Conservation (phyloP, 306 rosid species). For the Fragaria vesca region DNA sequence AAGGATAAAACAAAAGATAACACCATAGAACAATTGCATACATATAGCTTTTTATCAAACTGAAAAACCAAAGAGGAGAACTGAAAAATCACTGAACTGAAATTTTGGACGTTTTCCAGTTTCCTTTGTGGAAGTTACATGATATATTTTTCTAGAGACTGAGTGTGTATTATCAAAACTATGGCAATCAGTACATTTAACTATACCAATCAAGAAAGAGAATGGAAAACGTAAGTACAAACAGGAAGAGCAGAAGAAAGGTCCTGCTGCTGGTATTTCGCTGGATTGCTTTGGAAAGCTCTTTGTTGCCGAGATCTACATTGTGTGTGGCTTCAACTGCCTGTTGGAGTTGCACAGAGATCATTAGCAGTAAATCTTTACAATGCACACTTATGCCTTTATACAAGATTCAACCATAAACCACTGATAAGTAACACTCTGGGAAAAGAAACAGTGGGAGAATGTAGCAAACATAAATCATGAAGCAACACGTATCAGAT, state of each 20-base stretch:
- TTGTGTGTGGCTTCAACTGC: slow-evolving; percentile 95
- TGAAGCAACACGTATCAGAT: slow-evolving; percentile 12
- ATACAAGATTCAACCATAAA: background rate
- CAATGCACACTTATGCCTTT: too few relatives aligned
- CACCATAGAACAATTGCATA: background rate
- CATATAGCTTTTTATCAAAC: background rate
- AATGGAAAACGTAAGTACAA: slow-evolving; percentile 80
- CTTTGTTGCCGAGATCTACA: slow-evolving; percentile 92
- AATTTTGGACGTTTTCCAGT: background rate
- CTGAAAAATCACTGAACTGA: slow-evolving; percentile 2
- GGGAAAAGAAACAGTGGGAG: background rate
- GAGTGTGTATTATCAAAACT: slow-evolving; percentile 6
- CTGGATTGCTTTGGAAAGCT: slow-evolving; percentile 83
- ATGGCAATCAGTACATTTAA: slow-evolving; percentile 26
- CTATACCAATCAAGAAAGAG: slow-evolving; percentile 96
- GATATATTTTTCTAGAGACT: background rate
- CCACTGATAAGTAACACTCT: background rate
- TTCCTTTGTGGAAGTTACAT: background rate
- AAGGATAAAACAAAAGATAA: background rate
- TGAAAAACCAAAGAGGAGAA: background rate
- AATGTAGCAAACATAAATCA: background rate
- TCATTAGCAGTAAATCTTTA: background rate
- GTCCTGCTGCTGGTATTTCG: slow-evolving; percentile 90
- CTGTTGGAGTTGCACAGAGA: slow-evolving; percentile 34
- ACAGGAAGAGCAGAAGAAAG: slow-evolving; percentile 78